Evolutionary conservation across 176 grass and related monocot genomes (phyloP), one percentile per base, ranked within the genome.

Genomic region (Aechmea fasciata): DNA sequence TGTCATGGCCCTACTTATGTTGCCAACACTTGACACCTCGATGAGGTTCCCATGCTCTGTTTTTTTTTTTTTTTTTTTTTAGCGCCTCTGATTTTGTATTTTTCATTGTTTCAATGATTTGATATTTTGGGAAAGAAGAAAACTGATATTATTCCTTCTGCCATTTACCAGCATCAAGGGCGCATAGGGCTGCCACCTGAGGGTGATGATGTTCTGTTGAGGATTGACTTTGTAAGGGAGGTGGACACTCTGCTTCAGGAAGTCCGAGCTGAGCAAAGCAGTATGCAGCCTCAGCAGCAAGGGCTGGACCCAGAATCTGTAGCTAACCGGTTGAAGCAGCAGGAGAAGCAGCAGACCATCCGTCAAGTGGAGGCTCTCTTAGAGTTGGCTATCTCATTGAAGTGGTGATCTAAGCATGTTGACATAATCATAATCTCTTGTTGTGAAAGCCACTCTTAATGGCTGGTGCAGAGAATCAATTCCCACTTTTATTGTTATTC

Each of bases 161-260:
- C 14, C 77, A 7, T 68, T 72, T 76, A 65, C 49, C 78, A 96
- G 92, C 70, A 69, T 76, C 71, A 91, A 57, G 88, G 81, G 11
- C 74, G 76, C 49, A 84, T 96, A 33, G 86, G 82, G 64, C 62
- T 96, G 64, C 92, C 85, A 23, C 88, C 88, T 63, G 83, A 87
- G 76, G 85, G 83, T 0, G 83, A n/a, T n/a, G n/a, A 96, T 54
- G 52, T 82, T 41, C 75, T 96, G 47, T 81, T 92, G 51, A 96
- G 92, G 78, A 82, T 89, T 71, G 92, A 96, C 64, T 96, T 96
- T 79, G 70, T 96, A 15, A 91, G 83, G 72, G 92, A 89, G 77
- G 85, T 96, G 13, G 83, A 89, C 17, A 76, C 69, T 51, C 61
- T 96, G 47, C 78, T 96, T 29, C 81, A 89, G 74, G 92, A 96